Evolutionary conservation across 768 basidiomycete genomes (phyloP), one percentile per base, ranked within the genome.

Genomic region (Termitomyces sp.): DNA sequence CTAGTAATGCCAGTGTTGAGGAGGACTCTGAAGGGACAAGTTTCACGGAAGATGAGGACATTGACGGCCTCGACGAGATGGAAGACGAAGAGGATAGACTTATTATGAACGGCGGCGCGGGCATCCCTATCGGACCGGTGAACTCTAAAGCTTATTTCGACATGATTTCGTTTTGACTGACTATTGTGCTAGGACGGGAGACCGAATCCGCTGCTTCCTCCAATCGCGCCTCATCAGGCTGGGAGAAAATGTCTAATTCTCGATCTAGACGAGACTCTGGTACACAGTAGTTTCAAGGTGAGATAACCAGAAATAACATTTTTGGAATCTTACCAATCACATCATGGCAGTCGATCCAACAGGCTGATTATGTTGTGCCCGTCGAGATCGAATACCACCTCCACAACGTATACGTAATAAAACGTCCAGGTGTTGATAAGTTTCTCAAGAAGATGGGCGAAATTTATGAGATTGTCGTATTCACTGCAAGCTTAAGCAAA

Each of bases 371-470:
- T 74, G 93, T 98, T 64, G 96, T 99, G 3, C 97, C 97, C 5
- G 97, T 99, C 28, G 97, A 98, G 76, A 99, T 99, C 64, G 97
- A 99, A 71, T 95, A 92, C 66, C 92, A 97, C 71, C 92, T 91
- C 84, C 97, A 99, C 74, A 98, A 99, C 70, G 95, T 98, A 66
- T 98, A 98, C 76, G 97, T 98, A 53, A 92, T 98, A 75, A 98
- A 98, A 75, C 90, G 97, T 55, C 97, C 97, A 9, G 97, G 97
- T 16, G 97, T 99, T 16, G 97, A 99, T 72, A 90, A 88, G 70
- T 99, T 98, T 75, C 78, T 99, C 72, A 92, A 92, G 79, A 90
- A 88, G 77, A 99, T 98, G 97, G 97, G 97, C 40, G 95, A 98
- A 74, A 88, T 98, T 49, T 99, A 96, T 71, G 97, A 99, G 75